Conservation (phyloP, 768 basidiomycete genomes). For the Rhodotorula sphaerocarpa region DNA sequence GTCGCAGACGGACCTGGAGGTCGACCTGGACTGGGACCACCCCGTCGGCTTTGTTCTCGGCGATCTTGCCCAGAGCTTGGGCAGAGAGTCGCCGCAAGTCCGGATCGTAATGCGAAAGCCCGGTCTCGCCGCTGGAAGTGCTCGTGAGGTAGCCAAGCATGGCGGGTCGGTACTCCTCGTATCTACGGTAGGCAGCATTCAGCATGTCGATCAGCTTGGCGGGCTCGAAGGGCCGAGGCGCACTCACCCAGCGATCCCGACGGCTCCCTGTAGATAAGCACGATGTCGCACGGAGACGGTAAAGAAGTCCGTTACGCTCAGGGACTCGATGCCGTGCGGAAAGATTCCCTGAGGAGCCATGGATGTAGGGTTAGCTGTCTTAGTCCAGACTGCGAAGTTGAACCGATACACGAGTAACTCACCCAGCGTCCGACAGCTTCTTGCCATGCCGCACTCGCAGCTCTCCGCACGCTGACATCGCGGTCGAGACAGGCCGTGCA, state of each 20-base stretch:
- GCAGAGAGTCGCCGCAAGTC: constrained; percentile 69
- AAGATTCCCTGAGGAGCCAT: constrained; percentile 67
- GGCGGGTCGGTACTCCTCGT: constrained; percentile 61
- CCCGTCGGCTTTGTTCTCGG: constrained; percentile 52
- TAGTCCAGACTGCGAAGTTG: neutral
- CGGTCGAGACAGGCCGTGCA: constrained; percentile 80
- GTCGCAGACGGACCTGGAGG: constrained; percentile 50
- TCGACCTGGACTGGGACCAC: constrained; percentile 46
- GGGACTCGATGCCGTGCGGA: constrained; percentile 85
- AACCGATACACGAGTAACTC: constrained; percentile 39
- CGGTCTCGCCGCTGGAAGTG: constrained; percentile 45
- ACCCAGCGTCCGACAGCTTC: constrained; percentile 93
- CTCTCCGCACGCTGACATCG: constrained; percentile 86
- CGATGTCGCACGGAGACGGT: constrained; percentile 76
- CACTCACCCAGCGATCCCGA: constrained; percentile 18
- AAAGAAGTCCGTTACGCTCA: constrained; percentile 89
- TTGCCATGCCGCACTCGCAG: constrained; percentile 95
- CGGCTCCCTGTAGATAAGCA: constrained; percentile 45
- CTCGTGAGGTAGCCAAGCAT: constrained; percentile 66
- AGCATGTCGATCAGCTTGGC: no score
- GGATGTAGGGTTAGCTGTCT: no score
- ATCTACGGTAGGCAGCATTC: no score
- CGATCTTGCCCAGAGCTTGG: constrained; percentile 62
- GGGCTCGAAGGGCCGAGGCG: neutral
- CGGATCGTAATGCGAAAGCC: constrained; percentile 81